Evolutionary conservation across 352 stramenopile genomes (phyloP), one percentile per base, ranked within the genome.

Genomic region (Pythium aphanidermatum): DNA sequence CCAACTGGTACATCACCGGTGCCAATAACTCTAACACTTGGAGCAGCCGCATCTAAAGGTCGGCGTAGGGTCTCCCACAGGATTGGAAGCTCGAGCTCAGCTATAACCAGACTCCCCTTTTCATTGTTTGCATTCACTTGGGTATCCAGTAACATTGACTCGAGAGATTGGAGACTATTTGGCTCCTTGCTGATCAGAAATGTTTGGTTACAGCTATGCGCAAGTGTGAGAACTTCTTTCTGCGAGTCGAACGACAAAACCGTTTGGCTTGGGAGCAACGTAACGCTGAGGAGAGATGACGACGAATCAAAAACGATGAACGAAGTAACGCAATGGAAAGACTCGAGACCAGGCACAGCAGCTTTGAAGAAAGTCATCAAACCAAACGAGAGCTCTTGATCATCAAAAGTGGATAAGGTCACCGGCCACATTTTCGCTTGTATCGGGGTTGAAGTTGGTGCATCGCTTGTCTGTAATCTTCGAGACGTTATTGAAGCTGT

Each of bases 41-140:
- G 25, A 2, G 17, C 5, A 1, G 0, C 20, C 6, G 35, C 10
- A 5, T n/a, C 17, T 1, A 21, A 11, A 19, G 19, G 16, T 1
- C 29, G 14, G 9, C 30, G 19, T 6, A 61, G n/a, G n/a, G 51
- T 34, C 1, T 11, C 34, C 59, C 55, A 72, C 13, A 16, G 38
- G 5, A 66, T 34, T 8, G 63, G 51, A 5, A 72, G 23, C n/a
- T 35, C 45, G 13, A 61, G 39, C 7, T 46, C 30, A 9, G 36
- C 51, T 19, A 43, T 24, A 27, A 60, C 28, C 16, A 24, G 12
- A 5, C 12, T 19, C n/a, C 23, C n/a, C 1, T 2, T 33, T 20
- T 19, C 29, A 12, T 13, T 8, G 17, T 16, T 28, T 20, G 34
- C 5, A 5, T 21, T 30, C 25, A 55, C 34, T 3, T 26, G 16